Evolutionary conservation across 208 protist species (phyloP), one percentile per base, ranked within the genome.

Genomic region (Giardia muris): DNA sequence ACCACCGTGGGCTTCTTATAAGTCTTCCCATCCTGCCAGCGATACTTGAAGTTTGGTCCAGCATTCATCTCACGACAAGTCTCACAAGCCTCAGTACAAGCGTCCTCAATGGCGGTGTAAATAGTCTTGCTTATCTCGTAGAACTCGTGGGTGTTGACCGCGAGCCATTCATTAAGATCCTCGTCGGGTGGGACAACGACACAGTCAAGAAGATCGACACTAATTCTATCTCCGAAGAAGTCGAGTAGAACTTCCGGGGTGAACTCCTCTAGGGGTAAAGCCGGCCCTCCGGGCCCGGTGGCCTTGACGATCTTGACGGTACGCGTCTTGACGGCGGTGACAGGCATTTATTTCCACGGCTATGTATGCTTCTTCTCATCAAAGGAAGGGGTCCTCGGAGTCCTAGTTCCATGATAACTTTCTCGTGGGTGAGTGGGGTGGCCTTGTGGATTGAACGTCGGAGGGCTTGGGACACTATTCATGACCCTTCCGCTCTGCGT

Each of bases 41-140:
- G 42, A 43, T 89, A 89, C 42, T 89, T 89, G 86, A 10, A 45
- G 19, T 43, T 43, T 4, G 4, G 19, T 45, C 86, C 86, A 45
- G 86, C 86, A 43, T 89, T 89, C 86, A 89, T 89, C 86, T 45
- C 86, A 10, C 19, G 4, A 43, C 86, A 89, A 76, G 57, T 76
- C 30, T 39, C 43, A 19, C 19, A 10, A 10, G 10, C n/a, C 67
- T 92, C 67, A 43, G 97, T 99, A 95, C 98, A 99, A 94, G 98
- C 98, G 93, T 99, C 97, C 39, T 97, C 98, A 67, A 99, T 95
- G 0, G 96, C 98, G 91, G 97, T 97, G 93, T 99, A 99, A 43
- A 99, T 94, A 67, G 99, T 95, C 93, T 98, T 98, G 4, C 98
- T 98, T 92, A 98, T 98, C 95, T 99, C 99, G 96, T 98, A 99